These are phyloP conservation scores for Cladosporium sp. DNA, from an alignment of 2,329 filamentous ascomycete genomes.

Conservation along the genomic window DNA sequence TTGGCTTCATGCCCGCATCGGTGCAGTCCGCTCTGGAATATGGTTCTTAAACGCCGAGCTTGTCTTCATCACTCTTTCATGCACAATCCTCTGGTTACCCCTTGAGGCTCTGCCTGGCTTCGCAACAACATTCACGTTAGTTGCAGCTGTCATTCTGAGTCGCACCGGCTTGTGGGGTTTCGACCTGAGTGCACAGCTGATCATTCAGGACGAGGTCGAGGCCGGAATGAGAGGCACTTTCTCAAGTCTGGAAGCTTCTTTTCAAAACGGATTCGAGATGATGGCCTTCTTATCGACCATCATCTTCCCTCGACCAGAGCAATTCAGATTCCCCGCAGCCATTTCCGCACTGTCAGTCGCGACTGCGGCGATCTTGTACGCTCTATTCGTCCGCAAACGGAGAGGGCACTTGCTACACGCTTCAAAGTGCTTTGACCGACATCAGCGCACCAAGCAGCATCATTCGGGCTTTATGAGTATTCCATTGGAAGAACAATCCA, in stretches of 20 bases:
- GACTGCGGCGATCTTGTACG: conserved; percentile 49
- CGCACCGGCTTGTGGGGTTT: conserved; percentile 47
- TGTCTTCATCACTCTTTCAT: conserved; percentile 45
- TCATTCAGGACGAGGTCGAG: conserved; percentile 44
- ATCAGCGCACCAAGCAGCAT: background rate
- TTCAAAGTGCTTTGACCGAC: conserved; percentile 21
- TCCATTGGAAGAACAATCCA: background rate
- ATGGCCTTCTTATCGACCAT: conserved; percentile 63
- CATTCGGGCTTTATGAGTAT: background rate
- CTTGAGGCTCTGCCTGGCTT: conserved; percentile 10
- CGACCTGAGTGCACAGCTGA: conserved; percentile 43
- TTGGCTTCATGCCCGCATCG: conserved; percentile 47
- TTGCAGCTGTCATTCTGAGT: conserved; percentile 37
- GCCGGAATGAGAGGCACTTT: conserved; percentile 57
- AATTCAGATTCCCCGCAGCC: conserved; percentile 61
- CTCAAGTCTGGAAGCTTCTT: conserved; percentile 62
- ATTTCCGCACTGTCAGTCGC: conserved; percentile 55
- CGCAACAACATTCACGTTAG: conserved; percentile 27
- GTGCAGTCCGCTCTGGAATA: conserved; percentile 59
- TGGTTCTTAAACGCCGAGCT: conserved; percentile 70
- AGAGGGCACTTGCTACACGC: conserved; percentile 59
- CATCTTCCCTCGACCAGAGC: conserved; percentile 56
- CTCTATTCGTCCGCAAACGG: conserved; percentile 53
- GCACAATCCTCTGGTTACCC: conserved; percentile 29
- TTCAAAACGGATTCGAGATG: conserved; percentile 68